Conservation (phyloP, 352 stramenopile genomes). For the Phytophthora kernoviae region DNA sequence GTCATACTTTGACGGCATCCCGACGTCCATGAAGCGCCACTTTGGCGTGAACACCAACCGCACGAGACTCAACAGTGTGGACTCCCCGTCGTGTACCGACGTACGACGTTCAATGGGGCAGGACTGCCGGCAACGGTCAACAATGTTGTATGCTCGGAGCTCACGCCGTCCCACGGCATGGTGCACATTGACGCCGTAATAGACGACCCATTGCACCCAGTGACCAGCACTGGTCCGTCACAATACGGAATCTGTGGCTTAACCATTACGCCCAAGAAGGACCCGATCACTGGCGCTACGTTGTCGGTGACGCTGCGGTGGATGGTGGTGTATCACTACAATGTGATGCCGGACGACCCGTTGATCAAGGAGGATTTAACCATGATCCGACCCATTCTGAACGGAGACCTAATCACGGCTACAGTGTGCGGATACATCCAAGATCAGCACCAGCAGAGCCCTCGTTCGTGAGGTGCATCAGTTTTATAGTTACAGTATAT, state of each 20-base stretch:
- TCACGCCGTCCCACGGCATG: conserved; percentile 32
- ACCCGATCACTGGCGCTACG: conserved; percentile 15
- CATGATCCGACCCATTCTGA: conserved; percentile 43
- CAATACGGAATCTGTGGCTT: conserved; percentile 33
- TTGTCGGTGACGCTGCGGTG: conserved; percentile 35
- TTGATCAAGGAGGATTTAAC: conserved; percentile 30
- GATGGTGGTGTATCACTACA: conserved; percentile 43
- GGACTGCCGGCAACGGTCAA: conserved; percentile 28
- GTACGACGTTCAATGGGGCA: conserved; percentile 31
- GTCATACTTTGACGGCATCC: conserved; percentile 37
- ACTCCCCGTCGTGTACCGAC: conserved; percentile 35
- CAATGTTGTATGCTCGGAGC: conserved; percentile 34
- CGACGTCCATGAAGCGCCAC: conserved; percentile 40
- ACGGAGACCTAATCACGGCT: conserved; percentile 47
- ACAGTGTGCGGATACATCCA: conserved; percentile 40
- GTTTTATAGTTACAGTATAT: not conserved
- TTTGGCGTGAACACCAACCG: conserved; percentile 31
- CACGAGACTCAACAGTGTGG: conserved; percentile 21
- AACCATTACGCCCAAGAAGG: conserved; percentile 32
- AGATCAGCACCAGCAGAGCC: conserved; percentile 25
- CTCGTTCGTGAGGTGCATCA: not conserved
- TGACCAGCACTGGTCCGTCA: conserved; percentile 11
- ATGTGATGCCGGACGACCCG: conserved; percentile 32
- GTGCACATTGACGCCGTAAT: conserved; percentile 42
- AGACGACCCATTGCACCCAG: conserved; percentile 36